phyloP scores from a whole-genome alignment of 352 stramenopile species.

The Thalassiosira hispida region DNA sequence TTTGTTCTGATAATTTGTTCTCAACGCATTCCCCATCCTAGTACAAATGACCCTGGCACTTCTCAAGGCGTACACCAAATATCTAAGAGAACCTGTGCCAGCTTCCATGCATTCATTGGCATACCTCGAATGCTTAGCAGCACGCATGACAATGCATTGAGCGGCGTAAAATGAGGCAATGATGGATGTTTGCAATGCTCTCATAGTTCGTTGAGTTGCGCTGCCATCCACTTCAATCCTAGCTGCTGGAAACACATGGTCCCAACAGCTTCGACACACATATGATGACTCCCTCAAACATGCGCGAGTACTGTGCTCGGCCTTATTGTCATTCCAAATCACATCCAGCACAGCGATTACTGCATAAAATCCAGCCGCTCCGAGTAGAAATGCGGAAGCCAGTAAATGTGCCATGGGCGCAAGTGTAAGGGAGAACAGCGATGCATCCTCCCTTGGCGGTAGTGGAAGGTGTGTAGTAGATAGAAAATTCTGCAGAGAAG shows the following conservation, averaged over 20 bases:
- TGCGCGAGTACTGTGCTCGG: constrained; percentile 18
- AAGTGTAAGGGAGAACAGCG: constrained; percentile 27
- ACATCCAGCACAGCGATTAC: constrained; percentile 40
- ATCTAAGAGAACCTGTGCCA: constrained; percentile 31
- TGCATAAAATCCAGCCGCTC: constrained; percentile 33
- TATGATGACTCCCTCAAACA: constrained; percentile 40
- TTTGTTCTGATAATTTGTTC: not conserved
- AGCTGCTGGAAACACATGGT: constrained; percentile 23
- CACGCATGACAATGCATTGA: constrained; percentile 36
- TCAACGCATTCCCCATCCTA: constrained; percentile 7
- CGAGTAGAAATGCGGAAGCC: constrained; percentile 39
- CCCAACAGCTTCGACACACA: constrained; percentile 24
- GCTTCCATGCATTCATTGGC: constrained; percentile 40
- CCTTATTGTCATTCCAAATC: constrained; percentile 42
- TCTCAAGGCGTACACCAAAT: constrained; percentile 46
- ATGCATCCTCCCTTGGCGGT: constrained; percentile 43
- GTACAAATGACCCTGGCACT: constrained; percentile 37
- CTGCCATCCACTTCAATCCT: not conserved
- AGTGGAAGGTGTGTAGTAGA: constrained; percentile 44
- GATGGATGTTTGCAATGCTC: constrained; percentile 20
- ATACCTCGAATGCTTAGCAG: constrained; percentile 35
- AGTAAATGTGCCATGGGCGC: constrained; percentile 44
- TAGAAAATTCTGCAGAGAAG: constrained; percentile 28
- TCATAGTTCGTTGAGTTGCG: constrained; percentile 14
- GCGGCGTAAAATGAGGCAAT: constrained; percentile 37